phyloP scores from a whole-genome alignment of 176 grass and related monocot species.

The Calamus simplicifolius region DNA sequence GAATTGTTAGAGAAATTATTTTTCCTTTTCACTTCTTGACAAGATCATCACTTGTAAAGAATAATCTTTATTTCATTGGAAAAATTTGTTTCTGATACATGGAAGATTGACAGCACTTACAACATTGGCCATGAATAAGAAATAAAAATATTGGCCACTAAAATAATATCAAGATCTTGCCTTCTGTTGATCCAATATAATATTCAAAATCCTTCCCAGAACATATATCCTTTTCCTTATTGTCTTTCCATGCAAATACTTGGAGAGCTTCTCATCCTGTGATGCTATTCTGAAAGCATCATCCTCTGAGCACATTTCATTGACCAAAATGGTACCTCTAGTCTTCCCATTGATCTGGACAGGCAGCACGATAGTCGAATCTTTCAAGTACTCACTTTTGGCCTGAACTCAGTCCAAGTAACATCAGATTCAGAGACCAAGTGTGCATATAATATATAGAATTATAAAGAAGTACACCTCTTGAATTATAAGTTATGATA shows the following conservation, averaged over 20 bases:
- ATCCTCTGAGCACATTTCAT: constrained; percentile 64
- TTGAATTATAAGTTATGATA: no score
- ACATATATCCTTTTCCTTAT: constrained; percentile 90
- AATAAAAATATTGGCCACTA: background rate
- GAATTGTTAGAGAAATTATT: background rate
- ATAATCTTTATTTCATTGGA: no score
- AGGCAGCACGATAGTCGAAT: constrained; percentile 65
- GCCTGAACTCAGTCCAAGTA: constrained; percentile 36
- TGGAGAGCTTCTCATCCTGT: constrained; percentile 70
- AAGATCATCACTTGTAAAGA: no score
- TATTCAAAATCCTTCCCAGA: constrained; percentile 90
- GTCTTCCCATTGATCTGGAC: constrained; percentile 96
- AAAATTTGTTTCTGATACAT: background rate
- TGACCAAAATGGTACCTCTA: constrained; percentile 75
- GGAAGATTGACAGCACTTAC: background rate
- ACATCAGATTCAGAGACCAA: background rate
- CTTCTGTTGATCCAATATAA: constrained; percentile 82
- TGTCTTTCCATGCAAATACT: constrained; percentile 56
- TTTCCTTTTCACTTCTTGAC: background rate
- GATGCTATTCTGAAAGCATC: constrained; percentile 62
- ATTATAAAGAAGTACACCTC: background rate
- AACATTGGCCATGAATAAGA: background rate
- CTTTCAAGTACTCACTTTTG: constrained; percentile 71
- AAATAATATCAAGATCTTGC: constrained; percentile 26
- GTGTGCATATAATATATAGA: background rate